Base-by-base conservation (phyloP, 768 basidiomycete species). In the Phylloporus scabripes region DNA sequence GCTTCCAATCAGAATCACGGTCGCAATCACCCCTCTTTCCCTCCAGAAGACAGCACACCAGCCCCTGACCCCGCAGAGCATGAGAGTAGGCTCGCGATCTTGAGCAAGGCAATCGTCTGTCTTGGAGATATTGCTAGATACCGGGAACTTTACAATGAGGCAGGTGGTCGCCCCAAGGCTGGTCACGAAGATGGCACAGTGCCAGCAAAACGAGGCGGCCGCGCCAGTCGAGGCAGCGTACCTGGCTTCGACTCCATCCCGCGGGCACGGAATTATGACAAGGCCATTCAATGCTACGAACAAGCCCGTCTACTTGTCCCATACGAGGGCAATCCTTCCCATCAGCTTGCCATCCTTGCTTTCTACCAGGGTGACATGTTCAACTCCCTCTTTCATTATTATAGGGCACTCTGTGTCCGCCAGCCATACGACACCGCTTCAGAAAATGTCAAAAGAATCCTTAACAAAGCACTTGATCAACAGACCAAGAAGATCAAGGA, bases 91-190 rank as follows among this genome's bases (percentile, higher is more conserved):
- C 71, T 94, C n/a, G 78, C 81, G 9, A 82, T 89, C 38, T 70
- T 93, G 37, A 87, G 84, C 71, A 96, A 95, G 70, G 83, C 87
- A 7, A 72, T 99, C 46, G 83, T 97, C 17, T 95, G 88, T 65
- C 77, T 94, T 8, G 96, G 96, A 10, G 96, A 99, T 61, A 84
- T 99, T 42, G 89, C 92, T 51, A 79, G 96, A 36, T 99, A 99
- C 69, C 78, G 85, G 49, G 94, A 98, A 59, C 81, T 87, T 36
- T 96, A 95, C 60, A 87, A 83, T 59, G 90, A 92, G 54, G 68
- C 75, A 43, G 76, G 79, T 24, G 77, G 83, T 20, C 74, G 84
- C 45, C 75, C 83, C 15, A 78, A 74, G 57, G 83, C 80, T 0
- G 84, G 85, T 15, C 82, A 84, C 34, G 84, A 88, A 55, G 82